Evolutionary conservation across 169 alveolate species (phyloP).

Genomic region (Plasmodium gonderi): DNA sequence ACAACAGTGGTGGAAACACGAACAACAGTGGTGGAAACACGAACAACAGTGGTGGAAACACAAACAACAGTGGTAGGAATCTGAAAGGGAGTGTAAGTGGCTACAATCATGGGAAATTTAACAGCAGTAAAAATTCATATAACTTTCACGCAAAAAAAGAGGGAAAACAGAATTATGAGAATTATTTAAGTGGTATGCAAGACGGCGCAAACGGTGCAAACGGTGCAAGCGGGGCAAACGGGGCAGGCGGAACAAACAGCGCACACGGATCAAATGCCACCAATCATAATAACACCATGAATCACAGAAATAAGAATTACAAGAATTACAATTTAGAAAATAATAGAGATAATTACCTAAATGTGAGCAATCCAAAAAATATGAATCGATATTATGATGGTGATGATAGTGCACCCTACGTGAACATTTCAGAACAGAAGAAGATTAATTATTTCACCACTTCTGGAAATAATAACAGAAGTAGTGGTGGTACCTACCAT

Average conservation of each 20-base stretch:
- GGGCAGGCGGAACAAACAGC: background rate
- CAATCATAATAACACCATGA: too few relatives aligned
- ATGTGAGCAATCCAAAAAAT: background rate
- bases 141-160: conserved; percentile 6
- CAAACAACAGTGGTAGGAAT: background rate
- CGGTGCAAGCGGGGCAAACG: background rate
- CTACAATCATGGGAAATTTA: background rate
- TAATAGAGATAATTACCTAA: background rate
- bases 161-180: conserved; percentile 9
- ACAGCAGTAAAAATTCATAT: conserved; percentile 3
- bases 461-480: background rate
- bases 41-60: background rate
- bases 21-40: background rate
- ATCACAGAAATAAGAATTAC: background rate
- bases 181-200: conserved; percentile 1
- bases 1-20: background rate
- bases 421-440: background rate
- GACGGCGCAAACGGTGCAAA: background rate
- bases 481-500: background rate
- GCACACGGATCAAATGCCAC: background rate
- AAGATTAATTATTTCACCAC: background rate
- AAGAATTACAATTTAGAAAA: background rate
- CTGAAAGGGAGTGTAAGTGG: background rate
- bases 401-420: background rate
- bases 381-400: background rate